Base-by-base conservation (phyloP, 306 rosid species). In the Gleditsia sinensis region DNA sequence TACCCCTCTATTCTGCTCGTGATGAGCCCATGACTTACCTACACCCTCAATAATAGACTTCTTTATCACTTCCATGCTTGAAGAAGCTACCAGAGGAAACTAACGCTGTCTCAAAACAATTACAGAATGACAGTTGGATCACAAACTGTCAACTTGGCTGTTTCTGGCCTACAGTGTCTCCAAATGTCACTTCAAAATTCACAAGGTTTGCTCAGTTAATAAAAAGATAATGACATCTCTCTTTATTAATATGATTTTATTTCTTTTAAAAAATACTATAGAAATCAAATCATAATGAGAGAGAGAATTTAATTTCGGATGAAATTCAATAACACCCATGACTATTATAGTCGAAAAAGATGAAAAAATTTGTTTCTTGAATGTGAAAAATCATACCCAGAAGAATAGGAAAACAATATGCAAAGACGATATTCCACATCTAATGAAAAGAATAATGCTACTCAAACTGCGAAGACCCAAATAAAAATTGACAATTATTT, bases 21-120 rank as follows among this genome's bases (percentile, higher is more conserved):
- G 81, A 83, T 34, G n/a, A n/a, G n/a, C n/a, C 40, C 42, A 66
- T 56, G 40, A 72, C 39, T 37, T 69, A 36, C 51, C 53, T 19
- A 23, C 56, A n/a, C 2, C 57, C 63, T 59, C 64, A 71, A 79
- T 75, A 33, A 75, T 75, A 39, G 34, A 60, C 50, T 57, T 30
- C 39, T 71, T 61, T 30, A 25, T 50, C 55, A 50, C 60, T 66
- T 60, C 45, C 1, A 72, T 77, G 25, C 72, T 49, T 65, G 8
- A 19, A 36, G 8, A 19, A 36, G 33, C 48, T 64, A 8, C 62
- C 42, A 70, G 1, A 39, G 61, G 40, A 76, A 39, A 37, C 7
- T 32, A 39, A 42, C 68, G 36, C 40, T 69, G 23, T 61, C 60
- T 19, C 30, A 28, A 24, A 28, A 60, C 70, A 48, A 53, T 21